Evolutionary conservation across 75 land plant species (phyloP).

Genomic region (Gnetum montanum): DNA sequence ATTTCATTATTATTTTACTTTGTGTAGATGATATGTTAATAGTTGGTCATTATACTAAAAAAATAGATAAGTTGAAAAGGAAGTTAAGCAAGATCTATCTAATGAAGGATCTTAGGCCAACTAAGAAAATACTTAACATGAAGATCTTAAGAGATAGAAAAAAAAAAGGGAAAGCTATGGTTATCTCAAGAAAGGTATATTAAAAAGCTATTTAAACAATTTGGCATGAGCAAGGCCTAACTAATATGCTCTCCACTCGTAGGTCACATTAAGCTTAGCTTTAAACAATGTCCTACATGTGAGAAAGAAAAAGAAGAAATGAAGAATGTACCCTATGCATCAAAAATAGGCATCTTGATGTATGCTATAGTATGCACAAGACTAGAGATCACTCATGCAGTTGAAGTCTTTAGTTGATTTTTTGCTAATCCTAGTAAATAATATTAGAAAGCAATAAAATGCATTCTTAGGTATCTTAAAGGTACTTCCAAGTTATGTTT

Average conservation of each 20-base stretch:
- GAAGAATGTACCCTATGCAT: conserved; percentile 5
- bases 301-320: not conserved
- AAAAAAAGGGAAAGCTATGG: conserved; percentile 3
- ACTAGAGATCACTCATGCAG: conserved; percentile 6
- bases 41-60: conserved; percentile 1
- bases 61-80: not conserved
- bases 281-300: conserved; percentile 3
- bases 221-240: conserved; percentile 10
- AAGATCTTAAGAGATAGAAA: conserved; percentile 6
- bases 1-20: conserved; percentile 7
- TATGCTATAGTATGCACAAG: conserved; percentile 10
- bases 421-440: conserved; percentile 9
- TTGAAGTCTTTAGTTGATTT: conserved; percentile 14
- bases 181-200: not conserved
- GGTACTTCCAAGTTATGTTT: conserved; percentile 11
- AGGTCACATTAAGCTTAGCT: conserved; percentile 8
- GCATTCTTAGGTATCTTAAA: conserved; percentile 11
- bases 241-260: conserved; percentile 4
- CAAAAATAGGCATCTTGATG: conserved; percentile 11
- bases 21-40: conserved; percentile 35
- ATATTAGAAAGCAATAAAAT: conserved; percentile 8
- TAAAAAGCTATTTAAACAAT: not conserved
- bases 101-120: conserved; percentile 17
- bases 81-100: conserved; percentile 7
- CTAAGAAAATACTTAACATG: conserved; percentile 15